Evolutionary conservation across 495 filamentous ascomycete genomes (phyloP), one percentile per base, ranked within the genome.

Genomic region (Penicillium diatomitis): DNA sequence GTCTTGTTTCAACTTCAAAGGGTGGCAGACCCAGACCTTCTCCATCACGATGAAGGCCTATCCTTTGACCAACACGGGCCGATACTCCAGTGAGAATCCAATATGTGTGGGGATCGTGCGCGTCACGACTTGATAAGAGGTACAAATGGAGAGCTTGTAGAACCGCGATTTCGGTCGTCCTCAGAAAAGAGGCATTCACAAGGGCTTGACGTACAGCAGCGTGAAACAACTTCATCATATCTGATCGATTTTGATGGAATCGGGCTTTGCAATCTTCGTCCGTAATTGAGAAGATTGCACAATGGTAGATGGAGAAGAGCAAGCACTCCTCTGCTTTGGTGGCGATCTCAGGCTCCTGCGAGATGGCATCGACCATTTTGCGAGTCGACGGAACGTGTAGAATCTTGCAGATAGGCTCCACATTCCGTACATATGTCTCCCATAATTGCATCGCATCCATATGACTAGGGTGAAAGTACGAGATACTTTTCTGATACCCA

Each of bases 361-460:
- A 65, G n/a, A 66, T 65, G 4, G 51, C 48, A 27, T 69, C 54
- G n/a, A 77, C 49, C 41, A 57, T 44, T 8, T 61, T 55, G 9
- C 47, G 53, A 37, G 79, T 53, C 2, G 80, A 77, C 2, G 82
- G 82, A 5, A 77, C 72, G 59, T 87, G 84, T 46, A 86, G 72
- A 35, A 85, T 53, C 57, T 85, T 87, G 48, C 75, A 77, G 39
- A 87, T 58, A 3, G 84, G 82, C 60, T 86, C 80, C 46, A 85
- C 77, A 52, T 80, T 77, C 44, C 77, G 69, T 2, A 79, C 62
- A 51, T 75, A 80, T 4, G 66, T 70, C 49, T 83, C 76, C 83
- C 84, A 86, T 7, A 88, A 66, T 32, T 68, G 32, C 41, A 50
- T 55, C 6, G 58, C 58, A n/a, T 53, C 31, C 5, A 36, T 28